Conservation (phyloP, 148 eudicot species). For the Linanthus parryae region DNA sequence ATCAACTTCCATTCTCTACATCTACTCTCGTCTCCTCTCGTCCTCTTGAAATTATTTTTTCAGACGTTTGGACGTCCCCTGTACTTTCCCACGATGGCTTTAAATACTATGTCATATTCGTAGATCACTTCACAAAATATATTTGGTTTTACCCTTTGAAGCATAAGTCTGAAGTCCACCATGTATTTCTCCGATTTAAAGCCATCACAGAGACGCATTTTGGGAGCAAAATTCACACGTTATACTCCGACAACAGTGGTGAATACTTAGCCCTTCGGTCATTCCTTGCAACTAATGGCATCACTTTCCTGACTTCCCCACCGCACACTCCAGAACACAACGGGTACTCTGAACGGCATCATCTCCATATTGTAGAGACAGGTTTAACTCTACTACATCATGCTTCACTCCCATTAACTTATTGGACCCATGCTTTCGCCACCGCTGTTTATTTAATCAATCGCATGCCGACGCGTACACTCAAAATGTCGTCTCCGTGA, state of each 20-base stretch:
- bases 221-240: neutral
- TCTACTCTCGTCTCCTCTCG: neutral
- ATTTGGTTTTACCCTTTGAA: neutral
- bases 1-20: neutral
- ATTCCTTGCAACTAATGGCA: neutral
- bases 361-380: no score
- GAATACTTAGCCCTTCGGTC: neutral
- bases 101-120: neutral
- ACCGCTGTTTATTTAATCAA: conserved; percentile 1
- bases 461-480: neutral
- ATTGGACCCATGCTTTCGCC: neutral
- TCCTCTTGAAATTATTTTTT: neutral
- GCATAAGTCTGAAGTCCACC: neutral
- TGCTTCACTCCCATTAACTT: neutral
- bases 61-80: conserved; percentile 1
- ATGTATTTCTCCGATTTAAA: neutral
- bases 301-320: neutral
- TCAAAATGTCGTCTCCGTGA: neutral
- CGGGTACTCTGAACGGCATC: neutral
- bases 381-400: neutral
- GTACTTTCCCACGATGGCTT: neutral
- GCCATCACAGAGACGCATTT: neutral
- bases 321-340: neutral
- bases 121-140: neutral
- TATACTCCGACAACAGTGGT: neutral